Evolutionary conservation across 1,139 yeast species (phyloP).

Genomic region (Fermentozyma sake): DNA sequence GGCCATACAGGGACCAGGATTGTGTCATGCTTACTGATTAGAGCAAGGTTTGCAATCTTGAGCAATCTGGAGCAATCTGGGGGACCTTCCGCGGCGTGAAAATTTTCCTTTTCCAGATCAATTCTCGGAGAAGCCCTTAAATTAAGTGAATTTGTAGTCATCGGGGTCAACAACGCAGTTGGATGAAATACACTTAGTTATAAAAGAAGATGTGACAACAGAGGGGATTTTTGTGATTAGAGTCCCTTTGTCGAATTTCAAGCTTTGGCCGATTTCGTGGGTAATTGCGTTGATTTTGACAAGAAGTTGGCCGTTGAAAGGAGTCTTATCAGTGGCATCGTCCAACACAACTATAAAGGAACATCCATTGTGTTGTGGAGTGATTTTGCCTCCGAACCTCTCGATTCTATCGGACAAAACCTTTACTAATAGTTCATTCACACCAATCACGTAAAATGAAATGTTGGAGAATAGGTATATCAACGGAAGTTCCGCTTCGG

Average conservation of each 20-base stretch:
- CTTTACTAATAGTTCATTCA: conserved; percentile 2
- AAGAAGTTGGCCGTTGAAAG: too few relatives aligned
- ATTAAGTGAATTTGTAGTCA: conserved; percentile 28
- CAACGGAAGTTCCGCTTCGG: conserved; percentile 14
- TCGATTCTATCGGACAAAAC: conserved; percentile 19
- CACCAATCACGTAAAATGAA: conserved; percentile 19
- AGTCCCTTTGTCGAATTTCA: conserved; percentile 13
- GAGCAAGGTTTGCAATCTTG: too few relatives aligned
- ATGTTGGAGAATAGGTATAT: conserved; percentile 19
- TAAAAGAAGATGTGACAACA: conserved; percentile 42
- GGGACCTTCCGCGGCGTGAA: too few relatives aligned
- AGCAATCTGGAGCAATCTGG: too few relatives aligned
- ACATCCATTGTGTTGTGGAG: conserved; percentile 12
- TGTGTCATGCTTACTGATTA: too few relatives aligned
- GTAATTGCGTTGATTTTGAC: conserved; percentile 14
- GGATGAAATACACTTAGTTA: conserved; percentile 36
- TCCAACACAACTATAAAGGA: conserved; percentile 22
- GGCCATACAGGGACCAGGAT: too few relatives aligned
- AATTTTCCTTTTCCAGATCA: too few relatives aligned
- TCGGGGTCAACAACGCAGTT: conserved; percentile 45
- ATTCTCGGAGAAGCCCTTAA: too few relatives aligned
- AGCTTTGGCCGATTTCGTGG: conserved; percentile 16
- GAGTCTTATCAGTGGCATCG: conserved; percentile 7
- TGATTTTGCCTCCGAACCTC: conserved; percentile 30
- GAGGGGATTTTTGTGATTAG: conserved; percentile 34